Evolutionary conservation across 768 basidiomycete species (phyloP).

Genomic region (Tephrocybe sp.): DNA sequence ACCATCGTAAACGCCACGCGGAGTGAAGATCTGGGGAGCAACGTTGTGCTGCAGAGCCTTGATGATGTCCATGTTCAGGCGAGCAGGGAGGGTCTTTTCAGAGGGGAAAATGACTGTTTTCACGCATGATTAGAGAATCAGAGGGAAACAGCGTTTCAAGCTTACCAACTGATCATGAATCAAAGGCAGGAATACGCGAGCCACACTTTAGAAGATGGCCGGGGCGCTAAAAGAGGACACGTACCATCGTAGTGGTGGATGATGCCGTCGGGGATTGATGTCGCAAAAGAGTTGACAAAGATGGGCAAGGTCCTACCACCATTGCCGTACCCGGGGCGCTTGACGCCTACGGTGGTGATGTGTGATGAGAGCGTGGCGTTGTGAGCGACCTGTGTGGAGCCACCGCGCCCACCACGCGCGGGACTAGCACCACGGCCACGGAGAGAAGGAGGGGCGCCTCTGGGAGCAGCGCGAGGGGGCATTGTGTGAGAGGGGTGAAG

Average conservation of each 20-base stretch:
- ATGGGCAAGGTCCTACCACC: slow-evolving; percentile 43
- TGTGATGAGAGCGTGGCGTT: slow-evolving; percentile 32
- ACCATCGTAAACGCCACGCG: slow-evolving; percentile 74
- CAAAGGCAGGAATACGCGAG: not conserved
- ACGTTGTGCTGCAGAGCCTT: slow-evolving; percentile 54
- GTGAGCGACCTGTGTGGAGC: slow-evolving; percentile 26
- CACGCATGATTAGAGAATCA: slow-evolving; percentile 3
- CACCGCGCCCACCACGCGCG: slow-evolving; percentile 33
- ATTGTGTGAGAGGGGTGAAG: slow-evolving; percentile 1
- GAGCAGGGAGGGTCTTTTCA: slow-evolving; percentile 65
- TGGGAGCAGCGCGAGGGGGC: slow-evolving; percentile 22
- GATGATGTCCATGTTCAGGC: slow-evolving; percentile 71
- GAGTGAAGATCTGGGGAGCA: slow-evolving; percentile 67
- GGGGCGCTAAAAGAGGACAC: slow-evolving; percentile 20
- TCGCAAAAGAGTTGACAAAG: slow-evolving; percentile 62
- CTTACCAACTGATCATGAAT: slow-evolving; percentile 39
- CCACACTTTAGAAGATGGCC: not conserved
- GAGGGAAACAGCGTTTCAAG: slow-evolving; percentile 9
- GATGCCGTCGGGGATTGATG: slow-evolving; percentile 55
- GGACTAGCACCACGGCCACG: slow-evolving; percentile 13
- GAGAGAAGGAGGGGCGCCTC: slow-evolving; percentile 16
- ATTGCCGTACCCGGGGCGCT: slow-evolving; percentile 60
- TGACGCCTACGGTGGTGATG: slow-evolving; percentile 62
- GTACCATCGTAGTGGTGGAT: slow-evolving; percentile 81
- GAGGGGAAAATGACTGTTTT: slow-evolving; percentile 58